Conservation (phyloP, 345 rosid genomes). For the Abelmoschus esculentus region DNA sequence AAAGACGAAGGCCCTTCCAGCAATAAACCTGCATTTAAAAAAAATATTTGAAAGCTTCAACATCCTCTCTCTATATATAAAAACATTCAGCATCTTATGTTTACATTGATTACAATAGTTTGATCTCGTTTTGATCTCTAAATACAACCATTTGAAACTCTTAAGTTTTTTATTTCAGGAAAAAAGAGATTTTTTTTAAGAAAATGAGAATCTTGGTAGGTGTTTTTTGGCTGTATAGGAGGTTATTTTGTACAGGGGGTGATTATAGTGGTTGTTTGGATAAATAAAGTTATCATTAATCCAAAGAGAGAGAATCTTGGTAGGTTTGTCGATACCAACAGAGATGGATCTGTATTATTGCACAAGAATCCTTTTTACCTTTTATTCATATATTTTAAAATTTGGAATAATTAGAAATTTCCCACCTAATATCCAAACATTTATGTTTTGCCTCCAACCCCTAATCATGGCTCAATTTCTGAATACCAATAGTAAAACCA, state of each 20-base stretch:
- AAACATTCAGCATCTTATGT: not conserved
- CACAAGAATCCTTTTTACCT: no score
- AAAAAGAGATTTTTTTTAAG: not conserved
- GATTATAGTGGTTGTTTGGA: no score
- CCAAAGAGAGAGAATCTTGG: not conserved
- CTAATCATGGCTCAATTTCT: no score
- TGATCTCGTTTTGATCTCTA: not conserved
- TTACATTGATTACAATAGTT: not conserved
- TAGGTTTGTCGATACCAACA: not conserved
- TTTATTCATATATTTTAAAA: no score
- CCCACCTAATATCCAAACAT: no score
- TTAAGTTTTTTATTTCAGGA: not conserved
- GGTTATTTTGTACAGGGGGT: no score
- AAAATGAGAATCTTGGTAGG: not conserved
- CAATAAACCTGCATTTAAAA: slow-evolving; percentile 66
- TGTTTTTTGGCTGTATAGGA: no score
- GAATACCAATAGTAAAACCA: not conserved
- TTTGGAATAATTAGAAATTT: no score
- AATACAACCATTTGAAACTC: not conserved
- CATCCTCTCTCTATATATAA: not conserved
- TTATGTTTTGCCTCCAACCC: no score
- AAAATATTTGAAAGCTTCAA: not conserved
- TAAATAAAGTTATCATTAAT: no score
- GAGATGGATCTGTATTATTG: no score
- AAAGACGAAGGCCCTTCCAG: slow-evolving; percentile 92